Conservation (phyloP, 805 yeast genomes). For the Kluyveromyces starmeri region DNA sequence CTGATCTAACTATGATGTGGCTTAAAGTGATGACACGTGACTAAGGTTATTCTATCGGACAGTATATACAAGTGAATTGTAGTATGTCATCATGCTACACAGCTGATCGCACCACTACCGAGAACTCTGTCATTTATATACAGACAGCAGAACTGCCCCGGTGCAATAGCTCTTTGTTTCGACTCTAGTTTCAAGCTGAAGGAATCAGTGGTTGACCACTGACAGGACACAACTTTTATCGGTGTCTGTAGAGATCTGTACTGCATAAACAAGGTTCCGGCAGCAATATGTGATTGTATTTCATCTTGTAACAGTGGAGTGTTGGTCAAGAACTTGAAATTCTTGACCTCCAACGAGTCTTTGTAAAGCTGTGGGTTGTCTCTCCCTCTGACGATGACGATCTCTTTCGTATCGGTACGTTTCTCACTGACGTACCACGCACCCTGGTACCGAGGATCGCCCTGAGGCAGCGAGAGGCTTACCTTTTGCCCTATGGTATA, state of each 20-base stretch:
- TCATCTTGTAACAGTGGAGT: background rate
- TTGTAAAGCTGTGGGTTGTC: constrained; percentile 49
- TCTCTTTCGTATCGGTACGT: constrained; percentile 50
- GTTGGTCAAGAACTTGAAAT: constrained; percentile 24
- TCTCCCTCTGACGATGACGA: constrained; percentile 69
- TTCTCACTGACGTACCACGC: constrained; percentile 84
- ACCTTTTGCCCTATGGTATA: constrained; percentile 87
- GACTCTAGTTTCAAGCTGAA: constrained; percentile 34
- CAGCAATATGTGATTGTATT: constrained; percentile 4
- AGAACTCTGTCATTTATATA: constrained; percentile 59
- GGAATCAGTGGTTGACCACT: constrained; percentile 8
- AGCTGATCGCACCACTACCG: constrained; percentile 45
- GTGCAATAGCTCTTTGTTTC: constrained; percentile 67
- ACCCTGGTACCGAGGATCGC: constrained; percentile 64
- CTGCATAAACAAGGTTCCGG: constrained; percentile 40
- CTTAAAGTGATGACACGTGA: too few species aligned
- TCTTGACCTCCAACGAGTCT: constrained; percentile 33
- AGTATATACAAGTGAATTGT: too few species aligned
- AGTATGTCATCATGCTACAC: too few species aligned
- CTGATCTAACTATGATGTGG: too few species aligned
- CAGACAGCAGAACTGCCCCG: constrained; percentile 78
- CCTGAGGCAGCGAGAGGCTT: constrained; percentile 79
- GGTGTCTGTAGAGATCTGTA: constrained; percentile 69
- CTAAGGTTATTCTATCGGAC: too few species aligned
- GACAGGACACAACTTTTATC: constrained; percentile 27